Evolutionary conservation across 306 rosid species (phyloP), one percentile per base, ranked within the genome.

Genomic region (Erythrophleum fordii): DNA sequence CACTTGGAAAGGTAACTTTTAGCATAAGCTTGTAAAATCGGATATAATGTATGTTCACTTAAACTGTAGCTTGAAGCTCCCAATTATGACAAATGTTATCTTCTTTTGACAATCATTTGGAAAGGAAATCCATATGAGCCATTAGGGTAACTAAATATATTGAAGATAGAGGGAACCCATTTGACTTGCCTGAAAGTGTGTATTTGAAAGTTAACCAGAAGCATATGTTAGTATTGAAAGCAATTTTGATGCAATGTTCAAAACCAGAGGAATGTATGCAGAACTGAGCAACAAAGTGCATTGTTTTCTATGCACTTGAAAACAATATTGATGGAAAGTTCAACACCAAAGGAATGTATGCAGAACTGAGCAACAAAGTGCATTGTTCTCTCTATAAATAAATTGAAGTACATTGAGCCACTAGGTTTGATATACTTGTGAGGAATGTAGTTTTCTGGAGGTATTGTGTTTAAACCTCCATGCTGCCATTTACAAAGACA

Each of bases 1-100:
- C 22, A 58, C 45, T 25, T 62, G 39, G 53, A 73, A 58, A 65
- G 41, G 51, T 39, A 73, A 76, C 59, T 82, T 48, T 75, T 62
- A 35, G 44, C n/a, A 17, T 29, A 37, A 64, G 59, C 18, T 68
- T 56, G 59, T 55, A 25, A 8, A 22, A 34, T 37, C 22, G 16
- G 44, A 58, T 73, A 49, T 39, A 2, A 61, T 28, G 41, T 58
- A n/a, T 46, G 59, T 53, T 17, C 66, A 2, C 25, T 53, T 66
- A 44, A 67, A 62, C 51, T 39, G 39, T 66, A 67, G 76, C 31
- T 29, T 67, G 66, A 53, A 22, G 59, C 18, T 46, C 18, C 2
- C 5, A 46, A 46, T 46, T 46, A 46, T 11, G 52, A 46, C 18
- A 14, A 46, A 46, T 46, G 18, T 46, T 46, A 5, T 46, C 18